Evolutionary conservation across 2,329 filamentous ascomycete species (phyloP).

Genomic region (Pyrenophora seminiperda): DNA sequence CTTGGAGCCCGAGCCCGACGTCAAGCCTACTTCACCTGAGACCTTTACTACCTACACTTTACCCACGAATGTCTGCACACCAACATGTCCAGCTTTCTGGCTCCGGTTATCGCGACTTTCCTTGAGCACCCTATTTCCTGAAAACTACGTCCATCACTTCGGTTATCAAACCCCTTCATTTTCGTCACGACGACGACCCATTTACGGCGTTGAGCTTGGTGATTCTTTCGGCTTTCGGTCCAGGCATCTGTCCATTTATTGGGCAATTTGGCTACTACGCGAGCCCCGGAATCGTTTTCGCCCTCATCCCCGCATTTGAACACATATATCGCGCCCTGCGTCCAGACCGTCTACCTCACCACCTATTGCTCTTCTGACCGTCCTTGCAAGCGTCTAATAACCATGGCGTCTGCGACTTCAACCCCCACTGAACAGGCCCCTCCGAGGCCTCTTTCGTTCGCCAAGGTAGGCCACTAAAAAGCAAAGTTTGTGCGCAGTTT

Average conservation of each 20-base stretch:
- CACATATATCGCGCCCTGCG: conserved; percentile 8
- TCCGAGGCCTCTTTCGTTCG: conserved; percentile 69
- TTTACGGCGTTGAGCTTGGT: conserved; percentile 34
- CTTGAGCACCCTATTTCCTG: conserved; percentile 58
- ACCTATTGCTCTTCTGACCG: conserved; percentile 19
- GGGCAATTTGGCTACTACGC: conserved; percentile 1
- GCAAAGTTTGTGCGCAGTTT: neutral
- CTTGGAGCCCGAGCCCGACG: conserved; percentile 13
- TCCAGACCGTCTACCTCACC: conserved; percentile 3
- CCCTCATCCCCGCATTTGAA: conserved; percentile 7
- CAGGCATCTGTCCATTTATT: conserved; percentile 2
- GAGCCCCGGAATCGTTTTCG: neutral
- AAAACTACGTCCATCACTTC: conserved; percentile 39
- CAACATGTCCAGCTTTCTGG: conserved; percentile 57
- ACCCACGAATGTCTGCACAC: conserved; percentile 52
- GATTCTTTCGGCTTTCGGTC: conserved; percentile 17
- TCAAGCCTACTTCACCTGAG: conserved; percentile 22
- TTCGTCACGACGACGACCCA: conserved; percentile 26
- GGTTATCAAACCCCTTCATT: conserved; percentile 37
- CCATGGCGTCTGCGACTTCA: conserved; percentile 43
- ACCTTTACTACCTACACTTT: conserved; percentile 20
- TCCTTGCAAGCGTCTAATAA: conserved; percentile 7
- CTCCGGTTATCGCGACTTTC: conserved; percentile 55
- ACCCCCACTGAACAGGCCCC: conserved; percentile 35
- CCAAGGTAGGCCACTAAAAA: conserved; percentile 63